Base-by-base conservation (phyloP, 257 asterid genomes). In the Capsicum pubescens region DNA sequence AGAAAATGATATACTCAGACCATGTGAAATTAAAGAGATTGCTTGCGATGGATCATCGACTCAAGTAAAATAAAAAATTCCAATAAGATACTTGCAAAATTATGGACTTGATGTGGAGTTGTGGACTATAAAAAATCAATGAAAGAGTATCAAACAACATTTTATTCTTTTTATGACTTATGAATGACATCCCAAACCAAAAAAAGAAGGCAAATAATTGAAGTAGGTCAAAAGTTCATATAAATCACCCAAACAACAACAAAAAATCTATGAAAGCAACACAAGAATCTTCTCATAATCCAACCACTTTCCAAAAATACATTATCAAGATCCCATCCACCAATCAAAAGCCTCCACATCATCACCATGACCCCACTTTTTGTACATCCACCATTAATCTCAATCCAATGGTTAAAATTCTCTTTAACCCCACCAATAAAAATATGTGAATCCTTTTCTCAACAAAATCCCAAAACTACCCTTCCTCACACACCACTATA, bases 251-350 rank as follows among this genome's bases (percentile, higher is more conserved):
- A 80, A 83, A 86, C 55, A n/a, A 42, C 84, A 79, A 66, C 44
- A 54, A 56, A 83, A 86, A 67, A 72, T 58, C 7, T 36, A 8
- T 48, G 85, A 84, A 74, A 84, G 82, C 83, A 50, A 85, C 86
- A 85, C 56, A 9, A 59, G 83, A 86, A 86, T 88, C 90, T 83
- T 35, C 54, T 50, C 81, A 63, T 67, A 76, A 82, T 80, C 88
- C 84, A 56, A 85, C 79, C 84, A 82, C 82, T 57, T 68, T 68
- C 84, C 57, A 63, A 55, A 44, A 68, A 42, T 42, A 56, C 54
- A 70, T 44, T 17, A 71, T 10, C 57, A 71, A 71, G 5, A 26
- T 76, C 81, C 46, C 64, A 26, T 69, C 83, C 82, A 61, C 81
- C 84, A 84, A 42, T 55, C 87, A 67, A 5, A 64, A 61, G 11